Conservation (phyloP, 208 protist genomes). For the Trypanosoma brucei region DNA sequence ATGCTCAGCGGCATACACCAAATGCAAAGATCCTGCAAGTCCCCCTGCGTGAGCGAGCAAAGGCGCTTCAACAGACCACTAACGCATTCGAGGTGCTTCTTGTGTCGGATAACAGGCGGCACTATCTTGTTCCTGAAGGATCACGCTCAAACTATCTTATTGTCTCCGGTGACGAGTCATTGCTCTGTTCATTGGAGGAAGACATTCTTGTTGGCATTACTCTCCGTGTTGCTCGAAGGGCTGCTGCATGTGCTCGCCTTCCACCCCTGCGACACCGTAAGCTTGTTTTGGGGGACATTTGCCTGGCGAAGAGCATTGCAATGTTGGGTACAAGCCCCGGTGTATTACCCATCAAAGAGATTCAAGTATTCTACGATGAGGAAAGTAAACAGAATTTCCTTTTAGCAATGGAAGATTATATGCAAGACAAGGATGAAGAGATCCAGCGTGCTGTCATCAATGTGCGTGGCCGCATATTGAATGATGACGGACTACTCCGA, state of each 20-base stretch:
- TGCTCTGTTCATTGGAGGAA: slow-evolving; percentile 57
- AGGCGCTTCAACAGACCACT: slow-evolving; percentile 23
- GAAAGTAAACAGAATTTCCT: slow-evolving; percentile 36
- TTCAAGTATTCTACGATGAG: slow-evolving; percentile 52
- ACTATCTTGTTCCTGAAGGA: slow-evolving; percentile 72
- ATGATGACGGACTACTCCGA: slow-evolving; percentile 12
- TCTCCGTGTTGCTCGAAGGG: slow-evolving; percentile 36
- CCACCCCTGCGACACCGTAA: slow-evolving; percentile 36
- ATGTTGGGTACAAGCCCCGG: slow-evolving; percentile 75
- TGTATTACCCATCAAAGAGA: slow-evolving; percentile 55
- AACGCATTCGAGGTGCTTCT: slow-evolving; percentile 64
- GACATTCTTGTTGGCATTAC: slow-evolving; percentile 81
- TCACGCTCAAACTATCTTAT: slow-evolving; percentile 83
- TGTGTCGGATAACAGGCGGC: slow-evolving; percentile 34
- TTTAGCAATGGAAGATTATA: slow-evolving; percentile 19
- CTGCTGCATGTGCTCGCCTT: slow-evolving; percentile 26
- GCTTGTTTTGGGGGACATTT: slow-evolving; percentile 54
- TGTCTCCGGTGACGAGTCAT: slow-evolving; percentile 27
- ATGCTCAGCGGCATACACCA: slow-evolving; percentile 57
- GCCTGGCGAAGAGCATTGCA: slow-evolving; percentile 39
- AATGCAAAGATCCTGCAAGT: slow-evolving; percentile 69
- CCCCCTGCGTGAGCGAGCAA: slow-evolving; percentile 46
- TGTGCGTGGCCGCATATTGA: slow-evolving; percentile 1
- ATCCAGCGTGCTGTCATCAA: not conserved
- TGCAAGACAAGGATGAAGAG: not conserved